Evolutionary conservation across 2,329 filamentous ascomycete genomes (phyloP), one percentile per base, ranked within the genome.

Genomic region (Microcera coccophila): DNA sequence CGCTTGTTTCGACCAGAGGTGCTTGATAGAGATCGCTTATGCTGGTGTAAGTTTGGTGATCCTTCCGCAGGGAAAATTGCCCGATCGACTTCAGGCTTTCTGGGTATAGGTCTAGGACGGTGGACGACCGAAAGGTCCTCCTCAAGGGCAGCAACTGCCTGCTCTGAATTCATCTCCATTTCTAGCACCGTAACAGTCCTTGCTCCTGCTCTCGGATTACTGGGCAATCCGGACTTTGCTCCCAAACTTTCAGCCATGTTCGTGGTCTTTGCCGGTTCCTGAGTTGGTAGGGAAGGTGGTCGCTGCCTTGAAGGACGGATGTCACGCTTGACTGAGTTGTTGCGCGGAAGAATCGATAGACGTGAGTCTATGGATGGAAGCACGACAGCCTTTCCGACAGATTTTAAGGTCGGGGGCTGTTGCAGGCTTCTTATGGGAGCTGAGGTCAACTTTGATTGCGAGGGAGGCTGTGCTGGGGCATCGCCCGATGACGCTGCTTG

Each of bases 101-200:
- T 68, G 4, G 76, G 75, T 41, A 81, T 76, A 3, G 78, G 78
- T 22, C 78, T 68, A 2, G 77, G 77, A 4, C 78, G 70, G 55
- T 81, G 65, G 5, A 81, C 66, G 16, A 81, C 63, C 0, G 55
- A 57, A 20, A 38, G 21, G 11, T 38, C 39, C 39, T 40, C 45
- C 32, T 15, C 15, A 18, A 35, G 15, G 17, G 8, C 16, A 5
- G 15, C 73, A 35, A 79, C 69, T 4, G 72, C 79, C 44, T 73
- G 69, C 18, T 72, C 39, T 62, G 67, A 41, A 53, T 54, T 38
- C 43, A 44, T 34, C 38, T 42, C 4, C 40, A 47, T 49, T 11
- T 66, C 66, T 20, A 60, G 53, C 12, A 52, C 46, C 3, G 61
- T 41, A 14, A 50, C 39, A 36, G 58, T 64, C 32, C 67, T 50